These are phyloP conservation scores for Pleurotus citrinopileatus DNA, from an alignment of 768 basidiomycete species.

Conservation along the genomic window DNA sequence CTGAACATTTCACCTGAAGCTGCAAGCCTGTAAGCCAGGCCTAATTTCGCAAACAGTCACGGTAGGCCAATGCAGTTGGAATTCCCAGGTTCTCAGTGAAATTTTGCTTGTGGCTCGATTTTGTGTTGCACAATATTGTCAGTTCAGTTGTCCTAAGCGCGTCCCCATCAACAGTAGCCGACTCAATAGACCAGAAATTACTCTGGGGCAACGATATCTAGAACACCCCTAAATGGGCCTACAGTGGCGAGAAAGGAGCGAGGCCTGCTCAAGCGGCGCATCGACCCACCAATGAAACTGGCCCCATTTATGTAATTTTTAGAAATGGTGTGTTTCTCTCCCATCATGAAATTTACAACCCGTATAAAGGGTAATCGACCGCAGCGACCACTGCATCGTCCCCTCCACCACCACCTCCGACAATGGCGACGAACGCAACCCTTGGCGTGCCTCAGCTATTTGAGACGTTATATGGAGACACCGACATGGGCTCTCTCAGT, in stretches of 20 bases:
- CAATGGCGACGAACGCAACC: conserved; percentile 6
- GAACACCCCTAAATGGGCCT: neutral
- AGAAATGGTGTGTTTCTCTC: conserved; percentile 9
- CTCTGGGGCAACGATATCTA: too few species aligned
- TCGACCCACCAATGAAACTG: conserved; percentile 1
- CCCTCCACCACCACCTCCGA: neutral
- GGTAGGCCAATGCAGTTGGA: too few species aligned
- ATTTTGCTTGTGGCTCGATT: too few species aligned
- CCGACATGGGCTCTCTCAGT: conserved; percentile 58
- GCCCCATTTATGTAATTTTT: conserved; percentile 1
- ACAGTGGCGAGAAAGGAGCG: neutral
- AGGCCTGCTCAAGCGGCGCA: neutral
- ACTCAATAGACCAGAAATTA: too few species aligned
- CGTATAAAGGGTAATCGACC: neutral
- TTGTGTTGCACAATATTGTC: too few species aligned
- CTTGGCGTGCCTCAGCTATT: conserved; percentile 18
- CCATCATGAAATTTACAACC: neutral
- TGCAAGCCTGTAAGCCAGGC: too few species aligned
- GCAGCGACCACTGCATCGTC: neutral
- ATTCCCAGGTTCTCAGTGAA: too few species aligned
- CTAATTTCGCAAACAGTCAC: too few species aligned
- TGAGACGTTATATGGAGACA: conserved; percentile 49
- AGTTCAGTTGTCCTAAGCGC: too few species aligned
- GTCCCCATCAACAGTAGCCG: too few species aligned
- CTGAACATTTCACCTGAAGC: too few species aligned